Evolutionary conservation across 1,284 basidiomycete species (phyloP).

Genomic region (Irpex rosettiformis): DNA sequence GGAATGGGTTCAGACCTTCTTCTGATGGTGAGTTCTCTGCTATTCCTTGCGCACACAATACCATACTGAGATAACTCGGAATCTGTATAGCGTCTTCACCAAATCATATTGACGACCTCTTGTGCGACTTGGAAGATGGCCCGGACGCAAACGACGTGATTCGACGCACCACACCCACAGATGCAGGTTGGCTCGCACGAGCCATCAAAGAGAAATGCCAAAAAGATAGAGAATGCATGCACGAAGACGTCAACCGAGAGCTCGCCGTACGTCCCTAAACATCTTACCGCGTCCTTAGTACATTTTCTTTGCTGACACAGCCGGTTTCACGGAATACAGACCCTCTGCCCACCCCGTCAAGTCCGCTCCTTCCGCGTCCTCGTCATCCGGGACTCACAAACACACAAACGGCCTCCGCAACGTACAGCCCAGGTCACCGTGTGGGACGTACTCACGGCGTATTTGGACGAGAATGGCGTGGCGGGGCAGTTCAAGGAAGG

Average conservation of each 20-base stretch:
- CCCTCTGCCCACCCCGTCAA: conserved; percentile 70
- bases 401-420: conserved; percentile 43
- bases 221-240: conserved; percentile 46
- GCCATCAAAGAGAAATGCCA: conserved; percentile 51
- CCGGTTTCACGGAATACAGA: conserved; percentile 38
- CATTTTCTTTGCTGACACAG: neutral
- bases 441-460: conserved; percentile 72
- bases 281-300: neutral
- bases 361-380: conserved; percentile 83
- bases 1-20: conserved; percentile 33
- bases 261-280: conserved; percentile 48
- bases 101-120: conserved; percentile 59
- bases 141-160: conserved; percentile 37
- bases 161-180: conserved; percentile 35
- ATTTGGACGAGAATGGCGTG: conserved; percentile 45
- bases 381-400: conserved; percentile 68
- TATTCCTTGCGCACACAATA: neutral
- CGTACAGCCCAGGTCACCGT: conserved; percentile 76
- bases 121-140: conserved; percentile 60
- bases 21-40: conserved; percentile 40
- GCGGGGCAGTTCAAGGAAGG: conserved; percentile 60
- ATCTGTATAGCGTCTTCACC: conserved; percentile 53
- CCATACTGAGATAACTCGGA: neutral
- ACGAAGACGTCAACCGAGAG: conserved; percentile 65
- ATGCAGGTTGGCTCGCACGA: conserved; percentile 63